Conservation (phyloP, 2,329 filamentous ascomycete genomes). For the Fusarium sp. region DNA sequence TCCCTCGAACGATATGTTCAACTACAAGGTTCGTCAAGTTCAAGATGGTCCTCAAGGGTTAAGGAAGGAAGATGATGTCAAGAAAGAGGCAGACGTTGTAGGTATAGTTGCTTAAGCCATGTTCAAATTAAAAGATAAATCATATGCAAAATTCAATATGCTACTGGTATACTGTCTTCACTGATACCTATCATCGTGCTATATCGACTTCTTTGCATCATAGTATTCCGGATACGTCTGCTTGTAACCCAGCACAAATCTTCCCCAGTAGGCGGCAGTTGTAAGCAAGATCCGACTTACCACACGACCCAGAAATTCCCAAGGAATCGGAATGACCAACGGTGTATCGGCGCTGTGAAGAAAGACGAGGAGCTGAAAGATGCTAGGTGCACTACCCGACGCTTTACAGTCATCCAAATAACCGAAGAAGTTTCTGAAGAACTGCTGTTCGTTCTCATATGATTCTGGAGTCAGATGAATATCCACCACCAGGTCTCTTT, state of each 20-base stretch:
- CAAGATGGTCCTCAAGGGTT: background rate
- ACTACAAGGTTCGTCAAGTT: background rate
- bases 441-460: conserved; percentile 3
- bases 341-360: conserved; percentile 7
- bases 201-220: background rate
- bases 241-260: background rate
- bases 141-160: fast-evolving
- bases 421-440: conserved; percentile 8
- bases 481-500: background rate
- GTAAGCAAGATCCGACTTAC: background rate
- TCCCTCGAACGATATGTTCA: conserved; percentile 48
- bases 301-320: background rate
- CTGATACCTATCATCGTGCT: fast-evolving
- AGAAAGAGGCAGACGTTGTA: background rate
- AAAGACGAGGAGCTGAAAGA: conserved; percentile 9
- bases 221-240: conserved; percentile 1
- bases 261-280: background rate
- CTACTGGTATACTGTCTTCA: fast-evolving
- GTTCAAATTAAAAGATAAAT: background rate
- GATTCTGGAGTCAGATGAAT: conserved; percentile 4
- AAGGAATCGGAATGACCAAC: background rate
- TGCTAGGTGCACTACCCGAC: background rate
- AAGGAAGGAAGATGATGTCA: background rate
- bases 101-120: background rate
- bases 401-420: conserved; percentile 8